These are phyloP conservation scores for Chaetomiaceae sp. DNA, from an alignment of 2,329 filamentous ascomycete species.

Conservation along the genomic window DNA sequence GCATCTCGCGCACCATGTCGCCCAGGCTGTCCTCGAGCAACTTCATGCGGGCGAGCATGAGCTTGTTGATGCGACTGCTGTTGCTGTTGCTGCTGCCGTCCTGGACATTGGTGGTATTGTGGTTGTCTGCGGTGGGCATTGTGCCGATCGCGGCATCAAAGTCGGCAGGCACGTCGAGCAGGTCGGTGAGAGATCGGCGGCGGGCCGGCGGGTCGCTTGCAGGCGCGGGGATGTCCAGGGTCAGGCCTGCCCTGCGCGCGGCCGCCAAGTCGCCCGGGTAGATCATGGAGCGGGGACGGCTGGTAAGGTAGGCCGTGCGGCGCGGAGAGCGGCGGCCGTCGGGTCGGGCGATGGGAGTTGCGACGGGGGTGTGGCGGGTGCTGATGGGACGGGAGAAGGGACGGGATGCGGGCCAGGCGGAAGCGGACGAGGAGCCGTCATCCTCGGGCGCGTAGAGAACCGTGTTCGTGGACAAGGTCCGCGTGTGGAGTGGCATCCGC, in stretches of 20 bases:
- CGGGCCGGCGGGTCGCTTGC: slow-evolving; percentile 29
- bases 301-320: slow-evolving; percentile 37
- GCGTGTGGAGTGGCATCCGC: slow-evolving; percentile 50
- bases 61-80: slow-evolving; percentile 61
- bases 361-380: slow-evolving; percentile 34
- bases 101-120: too few relatives aligned
- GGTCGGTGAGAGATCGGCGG: slow-evolving; percentile 58
- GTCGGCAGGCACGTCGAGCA: slow-evolving; percentile 66
- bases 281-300: slow-evolving; percentile 50
- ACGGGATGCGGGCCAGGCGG: slow-evolving; percentile 31
- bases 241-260: slow-evolving; percentile 49
- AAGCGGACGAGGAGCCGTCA: slow-evolving; percentile 38
- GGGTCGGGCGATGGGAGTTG: slow-evolving; percentile 31
- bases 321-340: slow-evolving; percentile 43
- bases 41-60: slow-evolving; percentile 87
- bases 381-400: slow-evolving; percentile 32
- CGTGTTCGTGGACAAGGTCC: slow-evolving; percentile 74
- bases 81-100: neutral
- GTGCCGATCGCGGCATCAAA: slow-evolving; percentile 50
- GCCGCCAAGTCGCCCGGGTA: slow-evolving; percentile 35
- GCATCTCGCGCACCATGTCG: slow-evolving; percentile 77
- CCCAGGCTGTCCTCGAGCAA: slow-evolving; percentile 85
- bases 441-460: slow-evolving; percentile 73
- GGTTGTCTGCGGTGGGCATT: too few relatives aligned
- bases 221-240: slow-evolving; percentile 38